Conservation (phyloP, 148 eudicot species). For the Beta vulgaris region DNA sequence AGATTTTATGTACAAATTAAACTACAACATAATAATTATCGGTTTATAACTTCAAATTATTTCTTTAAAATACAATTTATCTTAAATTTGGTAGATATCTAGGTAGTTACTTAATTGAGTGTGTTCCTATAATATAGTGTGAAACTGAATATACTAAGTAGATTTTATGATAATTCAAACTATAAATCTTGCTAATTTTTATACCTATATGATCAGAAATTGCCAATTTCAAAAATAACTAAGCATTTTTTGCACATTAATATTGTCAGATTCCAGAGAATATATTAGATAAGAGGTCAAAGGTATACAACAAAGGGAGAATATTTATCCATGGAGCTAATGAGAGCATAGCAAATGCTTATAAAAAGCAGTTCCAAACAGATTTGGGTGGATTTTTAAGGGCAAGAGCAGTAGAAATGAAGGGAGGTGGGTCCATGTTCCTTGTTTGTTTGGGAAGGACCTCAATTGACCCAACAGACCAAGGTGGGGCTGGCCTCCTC, state of each 20-base stretch:
- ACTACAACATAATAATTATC: too few relatives aligned
- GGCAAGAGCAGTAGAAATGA: conserved; percentile 67
- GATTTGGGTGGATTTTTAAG: conserved; percentile 60
- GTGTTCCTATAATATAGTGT: too few relatives aligned
- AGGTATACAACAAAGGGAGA: conserved; percentile 77
- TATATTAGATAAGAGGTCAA: conserved; percentile 68
- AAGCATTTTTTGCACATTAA: neutral
- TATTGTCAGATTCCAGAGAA: conserved; percentile 63
- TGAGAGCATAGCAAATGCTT: conserved; percentile 59
- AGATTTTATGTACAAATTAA: too few relatives aligned
- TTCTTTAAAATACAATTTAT: too few relatives aligned
- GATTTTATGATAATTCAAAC: too few relatives aligned
- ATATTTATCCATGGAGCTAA: conserved; percentile 80
- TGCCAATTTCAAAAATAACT: too few relatives aligned
- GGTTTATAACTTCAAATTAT: too few relatives aligned
- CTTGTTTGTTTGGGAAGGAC: conserved; percentile 81
- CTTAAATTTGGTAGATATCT: too few relatives aligned
- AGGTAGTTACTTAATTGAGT: too few relatives aligned
- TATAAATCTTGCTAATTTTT: neutral
- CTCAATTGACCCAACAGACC: conserved; percentile 78
- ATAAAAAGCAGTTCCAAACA: conserved; percentile 59
- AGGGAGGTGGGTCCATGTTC: conserved; percentile 88
- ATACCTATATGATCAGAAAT: too few relatives aligned
- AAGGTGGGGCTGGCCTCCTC: conserved; percentile 92
- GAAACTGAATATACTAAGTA: too few relatives aligned